Conservation (phyloP, 768 basidiomycete genomes). For the Phaeotremella skinneri region DNA sequence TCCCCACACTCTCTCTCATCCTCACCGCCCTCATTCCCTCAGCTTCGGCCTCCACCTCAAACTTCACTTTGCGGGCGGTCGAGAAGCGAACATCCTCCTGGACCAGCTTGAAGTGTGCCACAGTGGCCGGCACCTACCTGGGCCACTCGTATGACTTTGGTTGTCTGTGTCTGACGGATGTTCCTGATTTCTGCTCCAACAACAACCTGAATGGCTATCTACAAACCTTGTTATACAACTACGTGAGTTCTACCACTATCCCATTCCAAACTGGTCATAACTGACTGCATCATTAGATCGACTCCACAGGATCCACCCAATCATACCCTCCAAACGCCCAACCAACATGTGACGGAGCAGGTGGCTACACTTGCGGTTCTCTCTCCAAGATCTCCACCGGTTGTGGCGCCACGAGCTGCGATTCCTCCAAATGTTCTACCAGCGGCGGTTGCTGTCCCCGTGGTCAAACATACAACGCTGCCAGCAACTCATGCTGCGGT, state of each 20-base stretch:
- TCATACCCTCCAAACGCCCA: conserved; percentile 41
- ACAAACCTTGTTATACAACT: conserved; percentile 20
- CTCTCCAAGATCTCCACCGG: conserved; percentile 22
- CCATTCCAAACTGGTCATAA: neutral
- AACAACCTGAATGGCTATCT: conserved; percentile 26
- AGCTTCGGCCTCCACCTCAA: neutral
- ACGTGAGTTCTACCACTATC: conserved; percentile 23
- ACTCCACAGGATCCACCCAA: conserved; percentile 11
- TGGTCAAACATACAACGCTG: conserved; percentile 31
- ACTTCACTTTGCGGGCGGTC: conserved; percentile 2
- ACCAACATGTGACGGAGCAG: conserved; percentile 43
- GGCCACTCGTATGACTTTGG: conserved; percentile 37
- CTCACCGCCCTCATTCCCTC: neutral
- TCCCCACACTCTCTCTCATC: conserved; percentile 2
- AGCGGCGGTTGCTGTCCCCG: conserved; percentile 42
- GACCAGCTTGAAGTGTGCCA: conserved; percentile 26
- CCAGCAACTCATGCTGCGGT: conserved; percentile 38
- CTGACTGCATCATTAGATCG: conserved; percentile 22
- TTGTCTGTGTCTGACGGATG: conserved; percentile 41
- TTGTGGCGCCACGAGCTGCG: conserved; percentile 31
- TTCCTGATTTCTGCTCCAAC: conserved; percentile 33
- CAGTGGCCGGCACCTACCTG: conserved; percentile 25
- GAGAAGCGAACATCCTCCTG: conserved; percentile 2
- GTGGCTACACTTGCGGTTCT: conserved; percentile 42
- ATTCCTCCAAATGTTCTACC: conserved; percentile 23